A percentile compares a stretch with the other conserved stretches of the same genome.
Conservation (phyloP, 2,329 filamentous ascomycete species). For the Colletotrichum sp. region DNA sequence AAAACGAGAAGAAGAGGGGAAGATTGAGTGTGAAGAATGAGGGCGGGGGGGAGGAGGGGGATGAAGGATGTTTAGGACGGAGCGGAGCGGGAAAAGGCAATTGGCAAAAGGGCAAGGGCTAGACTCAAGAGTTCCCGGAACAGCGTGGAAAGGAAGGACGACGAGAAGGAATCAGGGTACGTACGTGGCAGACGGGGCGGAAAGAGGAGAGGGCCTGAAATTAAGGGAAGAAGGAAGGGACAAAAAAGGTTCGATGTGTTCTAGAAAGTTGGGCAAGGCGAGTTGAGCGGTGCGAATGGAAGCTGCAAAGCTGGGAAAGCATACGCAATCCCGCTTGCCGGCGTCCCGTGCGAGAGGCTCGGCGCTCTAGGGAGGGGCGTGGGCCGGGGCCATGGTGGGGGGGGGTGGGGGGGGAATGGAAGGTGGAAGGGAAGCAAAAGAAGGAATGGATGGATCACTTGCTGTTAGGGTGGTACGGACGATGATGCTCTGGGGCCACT, state of each 20-base stretch:
- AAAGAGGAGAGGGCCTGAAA: background rate
- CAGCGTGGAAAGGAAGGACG: background rate
- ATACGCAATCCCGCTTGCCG: conserved; percentile 23
- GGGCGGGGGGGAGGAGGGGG: background rate
- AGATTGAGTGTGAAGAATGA: background rate
- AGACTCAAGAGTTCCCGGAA: background rate
- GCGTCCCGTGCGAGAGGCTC: conserved; percentile 20
- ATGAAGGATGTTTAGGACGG: background rate
- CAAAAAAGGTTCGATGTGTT: background rate
- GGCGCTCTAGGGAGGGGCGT: conserved; percentile 19
- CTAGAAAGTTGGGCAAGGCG: conserved; percentile 12
- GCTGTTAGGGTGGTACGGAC: conserved; percentile 7
- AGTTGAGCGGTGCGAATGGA: conserved; percentile 9
- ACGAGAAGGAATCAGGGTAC: background rate
- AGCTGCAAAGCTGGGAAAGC: conserved; percentile 18
- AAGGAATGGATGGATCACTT: background rate
- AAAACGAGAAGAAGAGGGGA: background rate
- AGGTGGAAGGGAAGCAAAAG: background rate
- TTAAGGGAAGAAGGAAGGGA: background rate
- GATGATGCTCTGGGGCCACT: background rate
- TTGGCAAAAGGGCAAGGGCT: background rate
- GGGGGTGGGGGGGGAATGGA: background rate
- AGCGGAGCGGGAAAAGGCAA: background rate
- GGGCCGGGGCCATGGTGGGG: conserved; percentile 12
- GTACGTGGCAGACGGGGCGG: background rate